Conservation (phyloP, 768 basidiomycete species). For the Boletales sp. region DNA sequence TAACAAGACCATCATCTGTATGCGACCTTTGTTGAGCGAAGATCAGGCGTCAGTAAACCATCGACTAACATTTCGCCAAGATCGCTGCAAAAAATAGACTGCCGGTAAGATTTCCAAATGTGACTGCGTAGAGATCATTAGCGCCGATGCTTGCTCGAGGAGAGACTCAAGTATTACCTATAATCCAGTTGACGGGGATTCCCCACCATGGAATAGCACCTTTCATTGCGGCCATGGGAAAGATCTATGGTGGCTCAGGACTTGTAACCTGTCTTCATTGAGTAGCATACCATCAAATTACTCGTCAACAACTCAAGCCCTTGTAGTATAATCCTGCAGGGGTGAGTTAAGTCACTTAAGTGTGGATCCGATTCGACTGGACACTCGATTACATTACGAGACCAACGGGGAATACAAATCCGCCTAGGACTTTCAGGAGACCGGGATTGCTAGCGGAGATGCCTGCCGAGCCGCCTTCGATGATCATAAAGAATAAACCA, state of each 20-base stretch:
- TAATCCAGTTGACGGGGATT: constrained; percentile 62
- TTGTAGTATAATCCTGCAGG: constrained; percentile 64
- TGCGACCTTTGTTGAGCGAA: not conserved
- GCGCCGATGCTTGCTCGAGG: not conserved
- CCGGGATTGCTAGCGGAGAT: constrained; percentile 57
- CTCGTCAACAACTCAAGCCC: constrained; percentile 70
- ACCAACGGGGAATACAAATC: constrained; percentile 72
- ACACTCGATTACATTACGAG: constrained; percentile 59
- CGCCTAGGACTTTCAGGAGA: constrained; percentile 60
- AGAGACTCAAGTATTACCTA: constrained; percentile 42
- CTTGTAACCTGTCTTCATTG: not conserved
- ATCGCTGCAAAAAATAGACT: constrained; percentile 68
- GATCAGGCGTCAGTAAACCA: not conserved
- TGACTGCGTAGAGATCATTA: constrained; percentile 40
- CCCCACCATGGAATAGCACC: constrained; percentile 68
- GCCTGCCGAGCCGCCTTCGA: constrained; percentile 55
- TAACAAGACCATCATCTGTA: constrained; percentile 58
- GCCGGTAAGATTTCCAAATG: constrained; percentile 66
- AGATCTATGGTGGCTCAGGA: constrained; percentile 40
- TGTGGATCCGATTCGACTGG: not conserved
- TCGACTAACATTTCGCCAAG: constrained; percentile 56
- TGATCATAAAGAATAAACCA: constrained; percentile 56
- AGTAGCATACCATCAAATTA: constrained; percentile 61
- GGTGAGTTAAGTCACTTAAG: constrained; percentile 1
- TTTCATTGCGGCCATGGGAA: constrained; percentile 65